Percentiles rank a stretch among this genome's conserved stretches.
Conservation (phyloP, 2,329 filamentous ascomycete genomes). For the Penicillium italicum region DNA sequence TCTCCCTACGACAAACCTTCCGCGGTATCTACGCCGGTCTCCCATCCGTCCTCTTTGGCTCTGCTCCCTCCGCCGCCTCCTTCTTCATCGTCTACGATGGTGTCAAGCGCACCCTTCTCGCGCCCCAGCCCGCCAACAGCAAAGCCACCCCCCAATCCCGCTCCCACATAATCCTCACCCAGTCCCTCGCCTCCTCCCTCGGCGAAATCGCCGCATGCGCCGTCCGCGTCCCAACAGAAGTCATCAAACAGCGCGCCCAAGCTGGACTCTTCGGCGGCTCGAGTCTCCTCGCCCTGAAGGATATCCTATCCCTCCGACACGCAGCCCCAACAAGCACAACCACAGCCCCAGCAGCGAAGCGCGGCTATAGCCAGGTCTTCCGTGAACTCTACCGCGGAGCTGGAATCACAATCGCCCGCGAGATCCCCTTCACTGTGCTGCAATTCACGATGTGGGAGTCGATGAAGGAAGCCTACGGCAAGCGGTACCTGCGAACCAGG, state of each 20-base stretch:
- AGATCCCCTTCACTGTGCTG: conserved; percentile 95
- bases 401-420: conserved; percentile 86
- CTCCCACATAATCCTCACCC: conserved; percentile 48
- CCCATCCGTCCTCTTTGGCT: conserved; percentile 83
- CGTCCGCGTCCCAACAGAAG: conserved; percentile 89
- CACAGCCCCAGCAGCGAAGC: conserved; percentile 27
- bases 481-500: conserved; percentile 40
- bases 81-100: conserved; percentile 96
- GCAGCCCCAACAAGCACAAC: conserved; percentile 11
- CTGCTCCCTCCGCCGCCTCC: conserved; percentile 86
- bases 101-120: conserved; percentile 57
- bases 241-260: conserved; percentile 95
- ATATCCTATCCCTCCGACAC: conserved; percentile 60
- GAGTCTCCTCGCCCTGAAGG: conserved; percentile 62
- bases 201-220: conserved; percentile 92
- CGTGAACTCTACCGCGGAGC: conserved; percentile 87
- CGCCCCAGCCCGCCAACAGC: conserved; percentile 15
- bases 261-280: conserved; percentile 74
- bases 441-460: conserved; percentile 97
- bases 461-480: conserved; percentile 62
- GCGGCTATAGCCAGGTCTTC: conserved; percentile 59
- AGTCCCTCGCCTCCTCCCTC: conserved; percentile 80
- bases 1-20: conserved; percentile 82
- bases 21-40: conserved; percentile 89
- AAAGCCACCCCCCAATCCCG: conserved; percentile 30